These are phyloP conservation scores for Saxispiralis lemnorum DNA, from an alignment of 495 filamentous ascomycete genomes.

Conservation along the genomic window DNA sequence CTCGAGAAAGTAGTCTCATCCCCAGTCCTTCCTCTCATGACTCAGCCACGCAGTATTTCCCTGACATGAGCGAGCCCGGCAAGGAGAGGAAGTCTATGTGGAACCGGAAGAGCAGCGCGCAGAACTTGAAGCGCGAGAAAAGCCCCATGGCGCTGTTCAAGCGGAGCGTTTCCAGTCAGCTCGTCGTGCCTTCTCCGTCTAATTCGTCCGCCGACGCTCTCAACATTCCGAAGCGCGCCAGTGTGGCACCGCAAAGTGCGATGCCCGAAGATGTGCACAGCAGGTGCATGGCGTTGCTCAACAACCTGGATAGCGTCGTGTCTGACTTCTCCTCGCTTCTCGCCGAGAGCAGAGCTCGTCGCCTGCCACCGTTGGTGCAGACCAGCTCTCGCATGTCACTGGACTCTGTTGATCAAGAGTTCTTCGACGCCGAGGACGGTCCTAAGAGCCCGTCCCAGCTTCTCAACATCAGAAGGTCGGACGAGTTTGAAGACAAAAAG, in stretches of 20 bases:
- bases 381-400: slow-evolving; percentile 50
- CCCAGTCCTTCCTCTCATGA: slow-evolving; percentile 20
- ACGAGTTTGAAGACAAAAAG: slow-evolving; percentile 17
- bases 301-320: slow-evolving; percentile 67
- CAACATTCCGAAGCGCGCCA: slow-evolving; percentile 23
- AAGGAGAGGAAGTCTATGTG: slow-evolving; percentile 50
- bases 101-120: slow-evolving; percentile 63
- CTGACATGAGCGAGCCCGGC: slow-evolving; percentile 21
- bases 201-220: slow-evolving; percentile 9
- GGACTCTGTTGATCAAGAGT: slow-evolving; percentile 74
- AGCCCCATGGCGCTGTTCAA: slow-evolving; percentile 28
- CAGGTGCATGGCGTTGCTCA: slow-evolving; percentile 59
- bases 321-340: slow-evolving; percentile 63
- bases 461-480: slow-evolving; percentile 37
- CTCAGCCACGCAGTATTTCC: slow-evolving; percentile 25
- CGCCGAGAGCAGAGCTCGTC: slow-evolving; percentile 58
- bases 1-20: slow-evolving; percentile 16
- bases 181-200: slow-evolving; percentile 38
- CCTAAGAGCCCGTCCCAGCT: slow-evolving; percentile 44
- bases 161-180: slow-evolving; percentile 34
- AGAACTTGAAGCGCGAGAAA: slow-evolving; percentile 19
- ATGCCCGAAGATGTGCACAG: slow-evolving; percentile 51
- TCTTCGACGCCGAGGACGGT: slow-evolving; percentile 69
- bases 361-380: slow-evolving; percentile 24
- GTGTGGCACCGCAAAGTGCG: slow-evolving; percentile 11